Percentiles rank a stretch among this genome's conserved stretches.
phyloP scores from a whole-genome alignment of 1,284 basidiomycete species.

The Ceratobasidium sp. region DNA sequence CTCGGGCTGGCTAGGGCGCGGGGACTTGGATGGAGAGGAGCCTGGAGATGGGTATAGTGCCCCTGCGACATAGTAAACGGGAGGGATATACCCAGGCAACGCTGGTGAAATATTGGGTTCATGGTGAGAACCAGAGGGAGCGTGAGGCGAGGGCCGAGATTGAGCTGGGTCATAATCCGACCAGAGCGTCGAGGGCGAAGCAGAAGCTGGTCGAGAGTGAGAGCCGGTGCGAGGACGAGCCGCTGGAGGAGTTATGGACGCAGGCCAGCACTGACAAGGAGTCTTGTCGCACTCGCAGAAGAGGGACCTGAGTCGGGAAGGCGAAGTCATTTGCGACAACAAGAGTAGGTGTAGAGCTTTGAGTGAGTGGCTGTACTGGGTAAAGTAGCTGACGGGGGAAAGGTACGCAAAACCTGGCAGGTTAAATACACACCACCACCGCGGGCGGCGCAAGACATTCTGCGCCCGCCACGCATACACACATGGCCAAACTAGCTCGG shows the following conservation, averaged over 20 bases:
- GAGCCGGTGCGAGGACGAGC: conserved; percentile 2
- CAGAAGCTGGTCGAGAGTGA: conserved; percentile 1
- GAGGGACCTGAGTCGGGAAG: conserved; percentile 5
- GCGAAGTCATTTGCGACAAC: conserved; percentile 13
- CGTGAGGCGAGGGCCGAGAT: conserved; percentile 9
- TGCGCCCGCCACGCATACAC: background rate
- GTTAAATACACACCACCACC: conserved; percentile 18
- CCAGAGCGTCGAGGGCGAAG: background rate
- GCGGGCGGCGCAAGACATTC: background rate
- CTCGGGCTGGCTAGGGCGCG: conserved; percentile 11
- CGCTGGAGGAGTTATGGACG: background rate
- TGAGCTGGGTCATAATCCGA: conserved; percentile 24
- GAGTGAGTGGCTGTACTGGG: background rate
- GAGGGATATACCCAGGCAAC: conserved; percentile 2
- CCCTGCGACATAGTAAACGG: conserved; percentile 2
- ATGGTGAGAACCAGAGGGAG: conserved; percentile 5
- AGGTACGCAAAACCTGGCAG: background rate
- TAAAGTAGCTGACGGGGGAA: background rate
- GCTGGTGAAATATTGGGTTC: background rate
- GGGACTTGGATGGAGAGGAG: conserved; percentile 12
- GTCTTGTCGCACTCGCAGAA: conserved; percentile 28
- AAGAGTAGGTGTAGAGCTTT: background rate
- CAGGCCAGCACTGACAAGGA: conserved; percentile 10
- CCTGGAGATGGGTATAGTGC: background rate
- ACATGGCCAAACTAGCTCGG: conserved; percentile 10